These are phyloP conservation scores for Aureobasidium leucospermi DNA, from an alignment of 2,329 filamentous ascomycete genomes.

Conservation along the genomic window DNA sequence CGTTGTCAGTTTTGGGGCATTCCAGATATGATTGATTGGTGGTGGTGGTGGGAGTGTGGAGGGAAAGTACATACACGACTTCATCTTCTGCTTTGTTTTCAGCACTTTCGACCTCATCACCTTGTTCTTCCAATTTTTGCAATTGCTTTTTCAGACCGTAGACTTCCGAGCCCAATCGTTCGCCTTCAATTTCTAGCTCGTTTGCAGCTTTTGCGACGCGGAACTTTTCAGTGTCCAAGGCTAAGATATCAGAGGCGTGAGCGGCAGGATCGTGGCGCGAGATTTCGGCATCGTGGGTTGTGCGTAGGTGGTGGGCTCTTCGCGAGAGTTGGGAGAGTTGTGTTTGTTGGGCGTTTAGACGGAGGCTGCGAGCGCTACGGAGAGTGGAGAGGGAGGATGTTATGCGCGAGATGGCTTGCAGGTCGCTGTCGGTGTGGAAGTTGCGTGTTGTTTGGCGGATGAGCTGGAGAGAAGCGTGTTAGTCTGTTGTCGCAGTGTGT, in stretches of 20 bases:
- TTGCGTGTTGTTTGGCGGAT: constrained; percentile 87
- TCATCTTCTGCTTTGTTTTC: constrained; percentile 38
- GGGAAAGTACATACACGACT: constrained; percentile 33
- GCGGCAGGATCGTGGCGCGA: constrained; percentile 66
- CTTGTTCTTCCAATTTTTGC: constrained; percentile 78
- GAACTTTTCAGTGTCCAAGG: constrained; percentile 89
- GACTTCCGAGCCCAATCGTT: constrained; percentile 73
- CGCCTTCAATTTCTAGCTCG: constrained; percentile 89
- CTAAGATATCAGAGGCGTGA: constrained; percentile 77
- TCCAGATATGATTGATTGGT: not conserved
- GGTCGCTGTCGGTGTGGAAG: constrained; percentile 92
- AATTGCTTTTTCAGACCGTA: constrained; percentile 67
- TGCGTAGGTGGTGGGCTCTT: constrained; percentile 63
- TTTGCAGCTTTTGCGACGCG: constrained; percentile 84
- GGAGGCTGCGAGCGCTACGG: constrained; percentile 73
- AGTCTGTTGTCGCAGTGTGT: constrained; percentile 13
- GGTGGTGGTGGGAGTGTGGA: not conserved
- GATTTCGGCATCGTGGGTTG: constrained; percentile 71
- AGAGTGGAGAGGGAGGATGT: constrained; percentile 75
- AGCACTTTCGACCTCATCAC: constrained; percentile 65
- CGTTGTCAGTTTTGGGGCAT: not conserved
- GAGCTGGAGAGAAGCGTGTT: constrained; percentile 49
- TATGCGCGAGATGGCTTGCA: constrained; percentile 73
- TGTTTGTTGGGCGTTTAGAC: constrained; percentile 42
- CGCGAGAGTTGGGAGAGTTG: constrained; percentile 56